phyloP scores from a whole-genome alignment of 768 basidiomycete genomes.

The Hygrophorus pudorinus region DNA sequence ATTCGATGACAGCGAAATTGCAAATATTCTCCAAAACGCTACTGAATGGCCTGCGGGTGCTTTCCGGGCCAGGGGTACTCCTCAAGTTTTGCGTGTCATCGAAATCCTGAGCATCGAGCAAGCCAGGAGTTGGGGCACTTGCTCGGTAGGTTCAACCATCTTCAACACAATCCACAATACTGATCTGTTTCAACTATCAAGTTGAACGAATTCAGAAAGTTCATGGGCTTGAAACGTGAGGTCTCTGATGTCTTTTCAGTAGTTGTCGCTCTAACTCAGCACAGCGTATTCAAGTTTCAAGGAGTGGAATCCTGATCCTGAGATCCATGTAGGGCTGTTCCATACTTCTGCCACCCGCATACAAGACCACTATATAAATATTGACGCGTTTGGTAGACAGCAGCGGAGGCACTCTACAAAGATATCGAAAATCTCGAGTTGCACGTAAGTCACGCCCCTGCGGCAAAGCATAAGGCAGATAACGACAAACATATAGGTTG shows the following conservation, averaged over 20 bases:
- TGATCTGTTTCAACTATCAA: slow-evolving; percentile 13
- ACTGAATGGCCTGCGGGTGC: slow-evolving; percentile 51
- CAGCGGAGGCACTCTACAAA: slow-evolving; percentile 56
- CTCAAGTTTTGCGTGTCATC: slow-evolving; percentile 51
- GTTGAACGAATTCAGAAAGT: slow-evolving; percentile 66
- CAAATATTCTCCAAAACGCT: slow-evolving; percentile 50
- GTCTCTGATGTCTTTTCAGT: not conserved
- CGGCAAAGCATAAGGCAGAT: not conserved
- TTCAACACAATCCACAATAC: not conserved
- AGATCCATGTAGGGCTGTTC: slow-evolving; percentile 36
- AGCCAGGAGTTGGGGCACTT: slow-evolving; percentile 59
- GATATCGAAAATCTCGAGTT: slow-evolving; percentile 76
- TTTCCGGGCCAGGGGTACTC: slow-evolving; percentile 62
- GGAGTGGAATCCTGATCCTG: slow-evolving; percentile 62
- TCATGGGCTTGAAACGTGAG: slow-evolving; percentile 61
- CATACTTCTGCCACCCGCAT: not conserved
- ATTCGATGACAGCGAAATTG: slow-evolving; percentile 57
- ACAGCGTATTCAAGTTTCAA: slow-evolving; percentile 52
- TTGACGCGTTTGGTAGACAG: slow-evolving; percentile 26
- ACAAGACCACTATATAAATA: slow-evolving; percentile 1
- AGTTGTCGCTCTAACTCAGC: not conserved
- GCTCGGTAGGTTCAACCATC: slow-evolving; percentile 39
- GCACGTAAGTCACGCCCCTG: slow-evolving; percentile 35
- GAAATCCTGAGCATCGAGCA: slow-evolving; percentile 65
- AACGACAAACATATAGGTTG: slow-evolving; percentile 28